Evolutionary conservation across 345 rosid genomes (phyloP).

Genomic region (Eucalyptus microcorys): DNA sequence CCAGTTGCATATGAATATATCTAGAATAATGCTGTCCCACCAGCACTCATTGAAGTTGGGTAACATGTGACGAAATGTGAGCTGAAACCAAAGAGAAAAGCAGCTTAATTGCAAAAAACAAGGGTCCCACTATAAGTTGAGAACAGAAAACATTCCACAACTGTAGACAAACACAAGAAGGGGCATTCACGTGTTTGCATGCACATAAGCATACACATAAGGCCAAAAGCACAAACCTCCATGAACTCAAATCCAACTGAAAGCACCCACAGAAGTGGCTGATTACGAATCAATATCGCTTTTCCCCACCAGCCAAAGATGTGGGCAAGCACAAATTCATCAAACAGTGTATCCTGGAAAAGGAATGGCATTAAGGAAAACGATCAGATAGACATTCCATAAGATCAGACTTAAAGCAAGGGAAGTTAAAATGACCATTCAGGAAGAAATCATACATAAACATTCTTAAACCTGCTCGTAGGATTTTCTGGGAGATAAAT

Average conservation of each 20-base stretch:
- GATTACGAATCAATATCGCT: slow-evolving; percentile 92
- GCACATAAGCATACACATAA: neutral
- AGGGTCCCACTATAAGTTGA: neutral
- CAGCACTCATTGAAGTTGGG: slow-evolving; percentile 99
- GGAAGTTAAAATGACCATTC: slow-evolving; percentile 1
- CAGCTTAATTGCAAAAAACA: neutral
- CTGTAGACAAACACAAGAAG: neutral
- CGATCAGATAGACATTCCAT: neutral
- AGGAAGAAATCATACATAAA: slow-evolving; percentile 94
- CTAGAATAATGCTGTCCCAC: slow-evolving; percentile 99
- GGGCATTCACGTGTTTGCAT: neutral
- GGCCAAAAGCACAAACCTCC: slow-evolving; percentile 54
- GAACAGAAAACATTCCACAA: neutral
- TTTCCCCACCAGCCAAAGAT: slow-evolving; percentile 99
- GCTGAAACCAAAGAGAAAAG: slow-evolving; percentile 31
- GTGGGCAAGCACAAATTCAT: slow-evolving; percentile 95
- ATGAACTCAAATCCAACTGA: slow-evolving; percentile 94
- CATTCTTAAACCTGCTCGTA: slow-evolving; percentile 97
- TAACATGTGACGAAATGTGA: slow-evolving; percentile 94
- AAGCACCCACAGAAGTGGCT: slow-evolving; percentile 94
- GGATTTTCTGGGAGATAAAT: slow-evolving; percentile 78
- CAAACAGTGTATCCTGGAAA: slow-evolving; percentile 76
- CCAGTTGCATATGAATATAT: slow-evolving; percentile 96
- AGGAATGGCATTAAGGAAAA: neutral
- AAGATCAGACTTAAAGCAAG: neutral